Base-by-base conservation (phyloP, 164 flowering plant genomes). In the Malania oleifera region DNA sequence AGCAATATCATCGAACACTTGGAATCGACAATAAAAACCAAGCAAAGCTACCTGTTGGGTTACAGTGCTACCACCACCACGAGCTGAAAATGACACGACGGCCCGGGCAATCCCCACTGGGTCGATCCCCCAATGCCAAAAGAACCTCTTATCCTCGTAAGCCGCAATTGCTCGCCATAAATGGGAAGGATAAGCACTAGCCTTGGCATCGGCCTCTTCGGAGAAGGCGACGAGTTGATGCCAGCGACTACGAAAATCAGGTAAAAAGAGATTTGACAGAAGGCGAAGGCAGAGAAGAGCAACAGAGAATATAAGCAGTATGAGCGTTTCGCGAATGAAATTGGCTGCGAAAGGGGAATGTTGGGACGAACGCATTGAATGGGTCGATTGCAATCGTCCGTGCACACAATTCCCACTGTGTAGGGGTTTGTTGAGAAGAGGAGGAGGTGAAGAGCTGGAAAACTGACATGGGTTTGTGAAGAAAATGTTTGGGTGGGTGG, bases 41-140 rank as follows among this genome's bases (percentile, higher is more conserved):
- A 22, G 2, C 25, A 18, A 34, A 1, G 13, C 40, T 8, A 74
- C 82, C 78, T 81, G 85, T 43, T 76, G 81, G 6, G 77, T 78
- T 25, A 81, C 76, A 37, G 82, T 76, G 65, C 81, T 78, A 7
- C 81, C 81, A 19, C 82, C 82, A 9, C 80, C 82, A 3, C 51
- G 66, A 41, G 65, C 63, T 15, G 82, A 67, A 18, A 73, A 64
- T 0, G 75, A 75, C 14, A 70, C 39, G 8, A 68, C 69, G 0
- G 82, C 80, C 0, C 82, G 75, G 35, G 69, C 65, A 31, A 76
- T 57, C 18, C 80, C 79, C 24, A 74, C 56, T 25, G 67, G 78
- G 56, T 78, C 82, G 40, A 77, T 53, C 23, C 80, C 77, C 31
- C 56, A 66, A 66, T 80, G 82, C 27, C 48, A 48, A 55, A 75